phyloP scores from a whole-genome alignment of 495 filamentous ascomycete genomes.

The Aspergillus nanangensis region DNA sequence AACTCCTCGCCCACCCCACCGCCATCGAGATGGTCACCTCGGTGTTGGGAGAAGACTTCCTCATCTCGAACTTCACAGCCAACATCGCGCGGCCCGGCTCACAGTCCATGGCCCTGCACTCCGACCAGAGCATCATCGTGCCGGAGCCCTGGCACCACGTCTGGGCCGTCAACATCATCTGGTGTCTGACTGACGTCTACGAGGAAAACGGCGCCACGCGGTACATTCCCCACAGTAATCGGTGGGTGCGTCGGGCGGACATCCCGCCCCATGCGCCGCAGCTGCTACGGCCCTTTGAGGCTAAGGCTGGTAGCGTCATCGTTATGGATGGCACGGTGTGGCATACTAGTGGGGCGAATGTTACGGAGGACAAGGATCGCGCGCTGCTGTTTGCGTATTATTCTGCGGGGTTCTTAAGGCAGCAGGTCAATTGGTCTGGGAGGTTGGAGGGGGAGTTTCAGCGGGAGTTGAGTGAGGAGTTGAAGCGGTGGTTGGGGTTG shows the following conservation, averaged over 20 bases:
- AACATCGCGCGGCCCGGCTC: slow-evolving; percentile 3
- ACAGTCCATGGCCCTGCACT: slow-evolving; percentile 3
- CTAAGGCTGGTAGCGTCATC: slow-evolving; percentile 2
- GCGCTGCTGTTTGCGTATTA: slow-evolving; percentile 1
- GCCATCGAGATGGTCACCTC: slow-evolving; percentile 4
- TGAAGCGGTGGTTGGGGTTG: no score
- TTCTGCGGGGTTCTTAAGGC: background rate
- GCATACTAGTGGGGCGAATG: slow-evolving; percentile 1
- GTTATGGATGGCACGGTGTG: slow-evolving; percentile 3
- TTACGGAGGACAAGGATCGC: slow-evolving; percentile 2
- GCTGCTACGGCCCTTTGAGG: slow-evolving; percentile 2
- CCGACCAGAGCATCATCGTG: background rate
- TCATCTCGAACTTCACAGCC: slow-evolving; percentile 4
- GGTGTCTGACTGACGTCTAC: slow-evolving; percentile 3
- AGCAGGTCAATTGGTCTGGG: slow-evolving; percentile 3
- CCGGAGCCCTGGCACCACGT: slow-evolving; percentile 2
- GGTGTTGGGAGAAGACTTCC: slow-evolving; percentile 2
- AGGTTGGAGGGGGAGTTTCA: slow-evolving; percentile 2
- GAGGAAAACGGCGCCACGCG: slow-evolving; percentile 3
- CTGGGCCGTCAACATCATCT: slow-evolving; percentile 2
- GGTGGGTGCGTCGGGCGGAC: background rate
- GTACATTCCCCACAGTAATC: slow-evolving; percentile 3
- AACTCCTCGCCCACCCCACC: slow-evolving; percentile 1
- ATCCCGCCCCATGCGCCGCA: background rate
- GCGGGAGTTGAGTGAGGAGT: no score